Conservation (phyloP, 2,329 filamentous ascomycete genomes). For the Periconia sp. region DNA sequence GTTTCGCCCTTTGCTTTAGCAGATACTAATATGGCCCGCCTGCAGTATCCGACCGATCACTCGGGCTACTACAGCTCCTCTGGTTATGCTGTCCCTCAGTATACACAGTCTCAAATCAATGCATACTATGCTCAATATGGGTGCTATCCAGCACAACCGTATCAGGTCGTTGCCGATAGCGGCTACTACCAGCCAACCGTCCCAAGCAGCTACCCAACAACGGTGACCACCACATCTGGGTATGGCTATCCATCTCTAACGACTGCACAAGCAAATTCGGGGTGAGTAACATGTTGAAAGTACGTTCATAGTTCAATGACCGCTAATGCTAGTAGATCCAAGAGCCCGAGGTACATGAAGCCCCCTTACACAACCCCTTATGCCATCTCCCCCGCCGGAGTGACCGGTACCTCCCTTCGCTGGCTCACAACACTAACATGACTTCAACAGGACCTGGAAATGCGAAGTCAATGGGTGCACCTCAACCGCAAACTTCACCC, state of each 20-base stretch:
- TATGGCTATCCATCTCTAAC: too few relatives aligned
- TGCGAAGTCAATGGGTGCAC: constrained; percentile 38
- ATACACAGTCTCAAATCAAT: constrained; percentile 39
- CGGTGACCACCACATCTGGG: constrained; percentile 7
- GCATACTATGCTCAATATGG: constrained; percentile 38
- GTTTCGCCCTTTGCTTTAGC: neutral
- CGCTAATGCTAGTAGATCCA: too few relatives aligned
- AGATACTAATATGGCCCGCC: constrained; percentile 1
- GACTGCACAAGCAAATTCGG: too few relatives aligned
- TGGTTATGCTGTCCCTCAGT: constrained; percentile 31
- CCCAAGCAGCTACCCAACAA: constrained; percentile 16
- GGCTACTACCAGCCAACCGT: constrained; percentile 24
- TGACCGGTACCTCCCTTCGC: too few relatives aligned
- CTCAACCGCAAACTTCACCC: constrained; percentile 41
- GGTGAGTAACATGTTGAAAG: too few relatives aligned
- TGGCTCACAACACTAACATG: constrained; percentile 6
- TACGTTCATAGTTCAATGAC: too few relatives aligned
- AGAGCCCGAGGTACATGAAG: too few relatives aligned
- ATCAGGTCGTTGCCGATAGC: constrained; percentile 29
- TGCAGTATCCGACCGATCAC: constrained; percentile 30
- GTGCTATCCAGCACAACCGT: constrained; percentile 36
- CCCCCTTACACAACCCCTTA: too few relatives aligned
- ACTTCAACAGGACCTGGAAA: constrained; percentile 34
- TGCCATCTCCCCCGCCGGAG: too few relatives aligned
- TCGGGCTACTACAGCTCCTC: constrained; percentile 24